Conservation (phyloP, 1,284 basidiomycete species). For the Bondarzewia mesenterica region DNA sequence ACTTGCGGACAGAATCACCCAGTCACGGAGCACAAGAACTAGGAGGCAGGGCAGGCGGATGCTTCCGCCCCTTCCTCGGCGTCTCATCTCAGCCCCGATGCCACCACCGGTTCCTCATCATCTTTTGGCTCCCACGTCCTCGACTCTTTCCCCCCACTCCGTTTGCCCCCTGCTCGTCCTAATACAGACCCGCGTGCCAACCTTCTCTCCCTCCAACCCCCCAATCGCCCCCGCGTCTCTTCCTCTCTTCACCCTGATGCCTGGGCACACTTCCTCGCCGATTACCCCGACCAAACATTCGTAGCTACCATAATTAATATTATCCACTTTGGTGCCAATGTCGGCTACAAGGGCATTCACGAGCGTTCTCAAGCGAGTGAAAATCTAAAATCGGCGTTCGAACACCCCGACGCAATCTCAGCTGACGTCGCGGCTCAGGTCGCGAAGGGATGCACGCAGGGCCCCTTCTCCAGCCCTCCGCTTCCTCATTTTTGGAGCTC, state of each 20-base stretch:
- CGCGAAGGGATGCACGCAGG: not conserved
- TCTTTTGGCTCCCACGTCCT: not conserved
- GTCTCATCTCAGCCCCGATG: too few relatives aligned
- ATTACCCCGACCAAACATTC: not conserved
- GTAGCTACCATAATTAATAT: not conserved
- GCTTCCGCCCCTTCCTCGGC: too few relatives aligned
- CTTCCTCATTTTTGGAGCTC: not conserved
- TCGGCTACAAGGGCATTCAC: not conserved
- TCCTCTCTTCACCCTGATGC: not conserved
- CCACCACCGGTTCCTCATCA: not conserved
- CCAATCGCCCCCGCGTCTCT: not conserved
- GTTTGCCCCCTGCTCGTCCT: slow-evolving; percentile 4
- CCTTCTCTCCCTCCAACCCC: not conserved
- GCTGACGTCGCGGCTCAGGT: not conserved
- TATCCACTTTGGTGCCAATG: not conserved
- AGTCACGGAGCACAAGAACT: not conserved
- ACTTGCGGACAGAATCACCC: not conserved
- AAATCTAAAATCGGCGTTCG: not conserved
- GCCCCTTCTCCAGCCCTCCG: not conserved
- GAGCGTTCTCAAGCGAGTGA: not conserved
- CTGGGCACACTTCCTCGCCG: not conserved
- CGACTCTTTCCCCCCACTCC: slow-evolving; percentile 4
- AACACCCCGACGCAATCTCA: not conserved
- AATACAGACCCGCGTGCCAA: slow-evolving; percentile 10
- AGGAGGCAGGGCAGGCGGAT: not conserved